Evolutionary conservation across 768 basidiomycete species (phyloP), one percentile per base, ranked within the genome.

Genomic region (Tulasnella sp.): DNA sequence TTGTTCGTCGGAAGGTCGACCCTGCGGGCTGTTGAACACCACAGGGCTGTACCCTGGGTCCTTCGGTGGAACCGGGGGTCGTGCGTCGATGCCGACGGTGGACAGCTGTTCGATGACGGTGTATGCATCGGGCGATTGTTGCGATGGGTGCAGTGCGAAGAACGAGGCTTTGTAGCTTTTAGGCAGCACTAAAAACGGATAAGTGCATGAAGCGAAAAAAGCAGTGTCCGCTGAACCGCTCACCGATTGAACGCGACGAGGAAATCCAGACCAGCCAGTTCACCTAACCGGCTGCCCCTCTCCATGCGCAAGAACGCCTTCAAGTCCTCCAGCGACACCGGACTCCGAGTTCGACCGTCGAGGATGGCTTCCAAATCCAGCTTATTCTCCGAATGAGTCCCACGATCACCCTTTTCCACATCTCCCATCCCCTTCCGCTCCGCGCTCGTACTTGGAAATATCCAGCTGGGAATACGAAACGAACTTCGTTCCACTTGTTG

Each of bases 41-140:
- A 75, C 39, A 0, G 75, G 75, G 57, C 75, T 75, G 16, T n/a
- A 51, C 16, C 23, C 51, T 37, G 32, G 29, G 40, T 75, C 75
- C 35, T 75, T 75, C 2, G 75, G 51, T 15, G 75, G 75, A 20
- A 75, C 75, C 4, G 75, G 75, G 11, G 75, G 75, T n/a, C 32
- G 23, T n/a, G 32, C 35, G 37, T 67, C 70, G 35, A 72, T 40
- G 37, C 55, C 42, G 18, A 72, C 29, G 13, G 69, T 42, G 16
- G 77, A 39, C 23, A 77, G 32, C n/a, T 77, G 44, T 51, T 77
- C 77, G 35, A 77, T 70, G 42, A 77, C 77, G 39, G 77, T 77
- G 40, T 37, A 70, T 5, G 77, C 70, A 35, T 70, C 61, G 26
- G 77, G 77, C 13, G 77, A 42, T 70, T 57, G 67, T 44, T 77